phyloP scores from a whole-genome alignment of 1,139 yeast genomes.

The Candida glucosophila region DNA sequence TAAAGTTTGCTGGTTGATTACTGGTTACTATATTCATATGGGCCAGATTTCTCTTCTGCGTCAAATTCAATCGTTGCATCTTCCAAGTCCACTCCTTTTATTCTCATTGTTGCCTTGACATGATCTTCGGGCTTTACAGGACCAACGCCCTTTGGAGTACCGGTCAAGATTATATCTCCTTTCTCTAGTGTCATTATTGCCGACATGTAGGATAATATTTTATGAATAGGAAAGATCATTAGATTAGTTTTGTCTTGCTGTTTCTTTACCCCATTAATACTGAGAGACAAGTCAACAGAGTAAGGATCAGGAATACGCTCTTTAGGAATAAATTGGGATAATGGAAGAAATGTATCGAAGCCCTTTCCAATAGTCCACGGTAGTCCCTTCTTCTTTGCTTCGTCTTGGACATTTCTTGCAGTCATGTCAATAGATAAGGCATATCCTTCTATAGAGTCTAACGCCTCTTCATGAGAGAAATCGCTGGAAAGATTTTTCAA shows the following conservation, averaged over 20 bases:
- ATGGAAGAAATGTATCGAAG: constrained; percentile 88
- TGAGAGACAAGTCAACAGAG: constrained; percentile 55
- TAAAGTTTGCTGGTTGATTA: constrained; percentile 43
- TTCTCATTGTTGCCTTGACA: constrained; percentile 53
- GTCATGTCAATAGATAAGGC: constrained; percentile 89
- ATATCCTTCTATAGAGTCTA: constrained; percentile 75
- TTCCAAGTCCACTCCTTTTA: constrained; percentile 47
- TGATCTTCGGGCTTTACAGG: constrained; percentile 68
- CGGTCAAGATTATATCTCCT: constrained; percentile 87
- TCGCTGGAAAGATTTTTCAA: constrained; percentile 53
- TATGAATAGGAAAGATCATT: constrained; percentile 85
- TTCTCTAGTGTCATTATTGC: constrained; percentile 81
- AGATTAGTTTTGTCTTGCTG: constrained; percentile 76
- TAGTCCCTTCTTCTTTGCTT: constrained; percentile 85
- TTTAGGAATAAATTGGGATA: constrained; percentile 65
- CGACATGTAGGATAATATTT: constrained; percentile 73
- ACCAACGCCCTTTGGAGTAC: constrained; percentile 99
- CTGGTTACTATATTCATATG: constrained; percentile 61
- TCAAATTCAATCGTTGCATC: constrained; percentile 45
- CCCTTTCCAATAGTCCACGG: constrained; percentile 98
- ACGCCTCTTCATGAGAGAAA: constrained; percentile 59
- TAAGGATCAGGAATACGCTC: constrained; percentile 63
- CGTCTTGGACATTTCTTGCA: constrained; percentile 92
- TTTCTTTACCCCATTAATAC: constrained; percentile 59
- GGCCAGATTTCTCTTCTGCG: constrained; percentile 68